These are phyloP conservation scores for Cryptococcus sp. DNA, from an alignment of 1,284 basidiomycete species.

Conservation along the genomic window DNA sequence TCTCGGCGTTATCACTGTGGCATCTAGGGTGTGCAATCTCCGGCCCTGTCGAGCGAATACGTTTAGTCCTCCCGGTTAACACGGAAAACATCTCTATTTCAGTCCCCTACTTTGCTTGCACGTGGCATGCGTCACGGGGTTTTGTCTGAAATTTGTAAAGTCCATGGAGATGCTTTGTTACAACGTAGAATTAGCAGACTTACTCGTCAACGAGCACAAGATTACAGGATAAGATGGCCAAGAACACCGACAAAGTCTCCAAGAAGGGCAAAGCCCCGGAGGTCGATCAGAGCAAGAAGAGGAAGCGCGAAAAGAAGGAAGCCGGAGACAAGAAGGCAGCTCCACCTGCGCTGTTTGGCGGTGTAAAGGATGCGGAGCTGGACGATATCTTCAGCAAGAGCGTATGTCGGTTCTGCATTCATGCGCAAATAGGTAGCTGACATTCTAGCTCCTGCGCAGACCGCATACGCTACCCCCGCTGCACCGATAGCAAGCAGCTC, in stretches of 20 bases:
- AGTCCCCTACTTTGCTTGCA: no score
- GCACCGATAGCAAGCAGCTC: slow-evolving; percentile 24
- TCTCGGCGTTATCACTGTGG: not conserved
- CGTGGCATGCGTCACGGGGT: not conserved
- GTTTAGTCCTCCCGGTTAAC: not conserved
- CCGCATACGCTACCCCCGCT: slow-evolving; percentile 32
- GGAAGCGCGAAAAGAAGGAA: slow-evolving; percentile 26
- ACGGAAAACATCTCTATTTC: not conserved
- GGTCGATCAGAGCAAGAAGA: slow-evolving; percentile 34
- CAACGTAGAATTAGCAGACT: not conserved
- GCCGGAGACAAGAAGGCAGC: slow-evolving; percentile 3
- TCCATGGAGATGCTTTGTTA: not conserved
- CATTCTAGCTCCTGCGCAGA: slow-evolving; percentile 17
- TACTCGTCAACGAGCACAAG: not conserved
- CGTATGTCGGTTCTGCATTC: slow-evolving; percentile 34
- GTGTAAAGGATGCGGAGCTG: slow-evolving; percentile 43
- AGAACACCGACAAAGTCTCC: slow-evolving; percentile 19
- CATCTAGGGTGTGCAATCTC: not conserved
- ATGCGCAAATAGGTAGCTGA: not conserved
- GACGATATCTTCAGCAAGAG: slow-evolving; percentile 54
- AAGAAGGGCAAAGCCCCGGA: slow-evolving; percentile 20
- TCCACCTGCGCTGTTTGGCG: slow-evolving; percentile 32
- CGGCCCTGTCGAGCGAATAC: no score
- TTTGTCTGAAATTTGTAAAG: slow-evolving; percentile 1
- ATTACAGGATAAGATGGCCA: slow-evolving; percentile 16